These are phyloP conservation scores for Cyclospora cayetanensis DNA, from an alignment of 169 alveolate genomes.

Conservation along the genomic window DNA sequence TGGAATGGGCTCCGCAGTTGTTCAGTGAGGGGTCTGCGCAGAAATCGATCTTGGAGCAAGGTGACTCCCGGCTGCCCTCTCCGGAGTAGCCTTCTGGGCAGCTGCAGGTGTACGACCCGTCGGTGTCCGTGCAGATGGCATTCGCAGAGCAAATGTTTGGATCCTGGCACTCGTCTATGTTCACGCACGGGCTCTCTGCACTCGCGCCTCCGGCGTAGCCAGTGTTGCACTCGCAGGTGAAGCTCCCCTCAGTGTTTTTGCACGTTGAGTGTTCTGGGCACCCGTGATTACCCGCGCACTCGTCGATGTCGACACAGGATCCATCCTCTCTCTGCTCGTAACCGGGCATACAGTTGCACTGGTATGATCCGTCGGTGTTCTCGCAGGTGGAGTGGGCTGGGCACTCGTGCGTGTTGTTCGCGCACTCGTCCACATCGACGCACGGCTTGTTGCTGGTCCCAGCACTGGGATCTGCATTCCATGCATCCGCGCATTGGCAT, in stretches of 20 bases:
- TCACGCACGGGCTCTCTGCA: slow-evolving; percentile 67
- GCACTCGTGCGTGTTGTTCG: slow-evolving; percentile 64
- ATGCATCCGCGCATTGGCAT: slow-evolving; percentile 66
- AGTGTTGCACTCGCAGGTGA: slow-evolving; percentile 73
- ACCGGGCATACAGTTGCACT: slow-evolving; percentile 71
- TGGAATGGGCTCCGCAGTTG: slow-evolving; percentile 59
- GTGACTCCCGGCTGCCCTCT: slow-evolving; percentile 45
- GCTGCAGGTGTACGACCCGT: slow-evolving; percentile 75
- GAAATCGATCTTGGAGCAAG: slow-evolving; percentile 63
- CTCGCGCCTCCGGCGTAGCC: slow-evolving; percentile 34
- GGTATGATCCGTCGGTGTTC: slow-evolving; percentile 74
- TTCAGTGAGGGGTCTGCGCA: slow-evolving; percentile 52
- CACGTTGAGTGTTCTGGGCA: slow-evolving; percentile 63
- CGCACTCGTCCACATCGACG: slow-evolving; percentile 69
- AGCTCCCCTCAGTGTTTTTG: slow-evolving; percentile 77
- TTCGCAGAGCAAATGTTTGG: slow-evolving; percentile 71
- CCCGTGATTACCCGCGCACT: slow-evolving; percentile 65
- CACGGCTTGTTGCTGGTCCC: slow-evolving; percentile 29
- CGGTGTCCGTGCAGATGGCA: slow-evolving; percentile 76
- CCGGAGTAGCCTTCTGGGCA: slow-evolving; percentile 73
- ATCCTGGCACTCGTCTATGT: slow-evolving; percentile 78
- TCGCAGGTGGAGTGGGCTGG: slow-evolving; percentile 64
- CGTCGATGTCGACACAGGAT: slow-evolving; percentile 75
- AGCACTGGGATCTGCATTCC: slow-evolving; percentile 17
- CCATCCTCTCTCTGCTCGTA: slow-evolving; percentile 50